These are phyloP conservation scores for Colletotrichum lentis DNA, from an alignment of 2,329 filamentous ascomycete genomes.

Conservation along the genomic window DNA sequence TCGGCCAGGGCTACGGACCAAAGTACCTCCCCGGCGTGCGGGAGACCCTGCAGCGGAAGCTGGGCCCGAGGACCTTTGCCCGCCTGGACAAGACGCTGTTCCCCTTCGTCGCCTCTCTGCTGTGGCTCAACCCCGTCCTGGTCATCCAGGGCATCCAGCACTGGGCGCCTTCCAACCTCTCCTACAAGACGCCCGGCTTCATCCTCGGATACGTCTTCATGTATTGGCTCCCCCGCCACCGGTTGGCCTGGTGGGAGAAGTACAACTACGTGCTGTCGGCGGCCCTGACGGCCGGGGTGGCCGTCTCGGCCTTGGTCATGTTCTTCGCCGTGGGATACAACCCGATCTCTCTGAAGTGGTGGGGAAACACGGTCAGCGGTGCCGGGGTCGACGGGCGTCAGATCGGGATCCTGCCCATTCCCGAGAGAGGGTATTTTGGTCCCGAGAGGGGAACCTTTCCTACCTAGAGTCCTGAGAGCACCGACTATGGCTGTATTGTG, in stretches of 20 bases:
- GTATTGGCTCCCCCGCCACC: slow-evolving; percentile 52
- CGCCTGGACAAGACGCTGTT: slow-evolving; percentile 50
- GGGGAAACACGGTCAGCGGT: slow-evolving; percentile 50
- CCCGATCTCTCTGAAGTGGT: slow-evolving; percentile 51
- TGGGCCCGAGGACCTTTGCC: slow-evolving; percentile 46
- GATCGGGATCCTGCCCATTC: slow-evolving; percentile 40
- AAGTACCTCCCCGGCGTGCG: slow-evolving; percentile 47
- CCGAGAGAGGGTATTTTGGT: slow-evolving; percentile 43
- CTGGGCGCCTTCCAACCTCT: slow-evolving; percentile 54
- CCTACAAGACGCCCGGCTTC: slow-evolving; percentile 55
- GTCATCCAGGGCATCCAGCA: slow-evolving; percentile 54
- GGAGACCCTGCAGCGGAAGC: slow-evolving; percentile 44
- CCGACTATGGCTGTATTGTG: too few relatives aligned
- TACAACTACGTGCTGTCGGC: slow-evolving; percentile 58
- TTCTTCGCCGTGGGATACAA: slow-evolving; percentile 55
- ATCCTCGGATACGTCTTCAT: slow-evolving; percentile 54
- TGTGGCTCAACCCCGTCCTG: slow-evolving; percentile 53
- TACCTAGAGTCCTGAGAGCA: neutral
- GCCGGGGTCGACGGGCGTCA: slow-evolving; percentile 41
- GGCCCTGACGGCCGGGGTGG: slow-evolving; percentile 53
- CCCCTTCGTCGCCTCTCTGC: slow-evolving; percentile 49
- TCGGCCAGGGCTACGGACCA: slow-evolving; percentile 47
- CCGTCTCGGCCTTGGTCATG: slow-evolving; percentile 53
- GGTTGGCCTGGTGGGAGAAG: slow-evolving; percentile 55
- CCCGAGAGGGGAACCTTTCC: slow-evolving; percentile 42